Conservation (phyloP, 345 rosid species). For the Arabis hirsuta region DNA sequence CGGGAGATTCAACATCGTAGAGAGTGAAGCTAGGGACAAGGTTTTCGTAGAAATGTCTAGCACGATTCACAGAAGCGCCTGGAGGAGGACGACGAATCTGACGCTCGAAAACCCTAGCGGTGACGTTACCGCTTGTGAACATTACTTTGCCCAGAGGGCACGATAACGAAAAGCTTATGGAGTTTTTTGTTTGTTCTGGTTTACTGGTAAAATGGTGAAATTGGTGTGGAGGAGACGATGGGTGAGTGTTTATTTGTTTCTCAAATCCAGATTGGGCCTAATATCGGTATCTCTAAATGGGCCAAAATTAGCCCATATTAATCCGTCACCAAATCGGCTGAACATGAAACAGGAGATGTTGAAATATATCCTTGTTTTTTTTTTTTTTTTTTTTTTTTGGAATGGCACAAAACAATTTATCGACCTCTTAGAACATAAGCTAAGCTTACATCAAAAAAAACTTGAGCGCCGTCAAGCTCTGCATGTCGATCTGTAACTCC, state of each 20-base stretch:
- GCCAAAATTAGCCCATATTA: background rate
- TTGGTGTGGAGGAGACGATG: conserved; percentile 34
- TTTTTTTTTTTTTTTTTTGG: too few species aligned
- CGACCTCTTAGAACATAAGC: too few species aligned
- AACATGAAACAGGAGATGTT: too few species aligned
- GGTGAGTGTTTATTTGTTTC: background rate
- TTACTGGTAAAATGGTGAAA: conserved; percentile 25
- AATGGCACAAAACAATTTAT: too few species aligned
- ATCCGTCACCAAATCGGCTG: background rate
- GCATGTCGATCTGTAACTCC: conserved; percentile 5
- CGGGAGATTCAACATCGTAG: conserved; percentile 89
- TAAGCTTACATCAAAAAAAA: too few species aligned
- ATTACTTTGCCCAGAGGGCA: conserved; percentile 40
- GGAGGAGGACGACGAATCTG: conserved; percentile 74
- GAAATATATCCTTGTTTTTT: too few species aligned
- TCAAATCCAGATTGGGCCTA: background rate
- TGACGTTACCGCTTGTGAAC: conserved; percentile 71
- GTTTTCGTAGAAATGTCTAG: conserved; percentile 88
- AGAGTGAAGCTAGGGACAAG: conserved; percentile 81
- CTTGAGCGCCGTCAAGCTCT: conserved; percentile 25
- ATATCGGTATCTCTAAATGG: background rate
- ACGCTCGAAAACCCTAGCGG: conserved; percentile 85
- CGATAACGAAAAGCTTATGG: background rate
- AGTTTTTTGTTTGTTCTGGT: background rate
- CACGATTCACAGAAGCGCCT: conserved; percentile 68